A percentile compares a stretch with the other conserved stretches of the same genome.
Conservation (phyloP, 2,329 filamentous ascomycete species). For the Trichophyton mentagrophytes region DNA sequence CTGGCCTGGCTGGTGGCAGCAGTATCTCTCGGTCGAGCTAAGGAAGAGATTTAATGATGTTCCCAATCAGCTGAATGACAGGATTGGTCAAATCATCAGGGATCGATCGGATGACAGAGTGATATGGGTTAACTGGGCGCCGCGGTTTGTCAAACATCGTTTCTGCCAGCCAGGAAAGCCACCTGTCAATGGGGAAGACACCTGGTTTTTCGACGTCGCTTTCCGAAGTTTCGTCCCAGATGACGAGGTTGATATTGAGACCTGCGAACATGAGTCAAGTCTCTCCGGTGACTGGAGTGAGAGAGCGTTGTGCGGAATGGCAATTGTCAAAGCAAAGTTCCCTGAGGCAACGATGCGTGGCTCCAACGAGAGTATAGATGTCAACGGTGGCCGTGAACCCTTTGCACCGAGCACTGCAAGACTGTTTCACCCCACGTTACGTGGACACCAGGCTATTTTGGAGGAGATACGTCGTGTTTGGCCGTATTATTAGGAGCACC, state of each 20-base stretch:
- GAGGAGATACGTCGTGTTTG: conserved; percentile 12
- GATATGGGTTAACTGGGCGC: conserved; percentile 18
- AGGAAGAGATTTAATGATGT: conserved; percentile 17
- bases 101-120: conserved; percentile 13
- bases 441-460: conserved; percentile 18
- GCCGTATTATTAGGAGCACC: background rate
- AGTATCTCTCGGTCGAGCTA: conserved; percentile 15
- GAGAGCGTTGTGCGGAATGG: conserved; percentile 9
- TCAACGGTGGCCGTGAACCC: background rate
- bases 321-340: conserved; percentile 5
- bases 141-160: conserved; percentile 17
- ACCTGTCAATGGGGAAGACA: conserved; percentile 9
- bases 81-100: conserved; percentile 16
- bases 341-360: background rate
- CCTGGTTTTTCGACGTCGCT: conserved; percentile 20
- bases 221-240: conserved; percentile 8
- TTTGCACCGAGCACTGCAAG: conserved; percentile 11
- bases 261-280: conserved; percentile 3
- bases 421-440: conserved; percentile 18
- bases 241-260: conserved; percentile 6
- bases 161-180: conserved; percentile 18
- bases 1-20: conserved; percentile 8
- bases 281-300: conserved; percentile 8
- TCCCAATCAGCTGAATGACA: conserved; percentile 16
- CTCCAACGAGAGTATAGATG: background rate